phyloP scores from a whole-genome alignment of 1,139 yeast species.

The Hyphopichia fennica region DNA sequence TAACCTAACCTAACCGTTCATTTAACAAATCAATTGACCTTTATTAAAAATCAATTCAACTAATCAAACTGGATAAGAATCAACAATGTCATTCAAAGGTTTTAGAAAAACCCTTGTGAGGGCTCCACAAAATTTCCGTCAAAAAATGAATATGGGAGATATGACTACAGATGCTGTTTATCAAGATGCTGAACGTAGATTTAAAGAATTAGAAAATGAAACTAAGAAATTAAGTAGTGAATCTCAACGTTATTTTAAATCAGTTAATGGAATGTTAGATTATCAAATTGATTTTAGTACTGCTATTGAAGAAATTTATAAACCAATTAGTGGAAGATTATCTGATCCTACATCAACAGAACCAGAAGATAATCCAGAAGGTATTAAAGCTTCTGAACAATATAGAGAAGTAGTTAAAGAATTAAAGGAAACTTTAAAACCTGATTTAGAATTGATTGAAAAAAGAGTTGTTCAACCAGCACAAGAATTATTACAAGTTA shows the following conservation, averaged over 20 bases:
- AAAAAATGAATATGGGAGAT: constrained; percentile 83
- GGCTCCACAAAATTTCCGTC: constrained; percentile 80
- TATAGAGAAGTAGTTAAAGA: constrained; percentile 86
- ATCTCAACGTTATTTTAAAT: constrained; percentile 82
- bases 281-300: constrained; percentile 92
- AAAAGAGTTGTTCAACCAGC: constrained; percentile 89
- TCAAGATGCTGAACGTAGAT: constrained; percentile 92
- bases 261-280: constrained; percentile 90
- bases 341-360: constrained; percentile 83
- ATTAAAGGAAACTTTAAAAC: constrained; percentile 80
- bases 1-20: too few species aligned
- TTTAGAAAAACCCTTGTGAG: constrained; percentile 81
- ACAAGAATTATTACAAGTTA: constrained; percentile 81
- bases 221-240: constrained; percentile 89
- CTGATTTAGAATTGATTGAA: constrained; percentile 91
- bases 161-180: constrained; percentile 85
- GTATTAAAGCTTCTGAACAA: constrained; percentile 90
- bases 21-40: too few species aligned
- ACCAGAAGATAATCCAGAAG: constrained; percentile 95
- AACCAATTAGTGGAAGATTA: constrained; percentile 90
- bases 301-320: constrained; percentile 93
- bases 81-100: constrained; percentile 86
- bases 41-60: background rate
- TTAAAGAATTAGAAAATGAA: constrained; percentile 85
- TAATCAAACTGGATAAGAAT: background rate